These are phyloP conservation scores for Arachis monticola DNA, from an alignment of 331 rosid genomes.

Conservation along the genomic window DNA sequence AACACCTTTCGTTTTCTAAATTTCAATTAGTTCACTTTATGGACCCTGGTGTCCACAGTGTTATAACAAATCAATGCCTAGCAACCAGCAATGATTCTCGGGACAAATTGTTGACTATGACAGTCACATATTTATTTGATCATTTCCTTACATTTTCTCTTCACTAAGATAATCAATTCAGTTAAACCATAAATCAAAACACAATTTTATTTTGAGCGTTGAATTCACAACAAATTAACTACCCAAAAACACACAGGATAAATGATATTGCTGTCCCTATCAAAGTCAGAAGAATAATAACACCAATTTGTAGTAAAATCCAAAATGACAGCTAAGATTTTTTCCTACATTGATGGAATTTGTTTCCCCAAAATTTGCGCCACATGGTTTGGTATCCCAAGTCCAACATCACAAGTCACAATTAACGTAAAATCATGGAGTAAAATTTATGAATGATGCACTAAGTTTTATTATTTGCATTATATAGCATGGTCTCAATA, in stretches of 20 bases:
- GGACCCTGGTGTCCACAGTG: background rate
- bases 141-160: too few species aligned
- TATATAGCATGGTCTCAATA: too few species aligned
- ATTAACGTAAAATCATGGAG: background rate
- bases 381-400: conserved; percentile 45
- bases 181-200: background rate
- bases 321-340: conserved; percentile 49
- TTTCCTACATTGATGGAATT: conserved; percentile 39
- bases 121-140: conserved; percentile 11
- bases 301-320: conserved; percentile 36
- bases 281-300: conserved; percentile 40
- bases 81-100: conserved; percentile 25
- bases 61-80: background rate
- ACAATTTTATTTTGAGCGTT: background rate
- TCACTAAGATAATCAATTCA: too few species aligned
- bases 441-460: background rate
- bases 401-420: background rate
- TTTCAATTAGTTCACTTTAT: background rate
- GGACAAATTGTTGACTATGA: conserved; percentile 13
- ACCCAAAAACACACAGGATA: background rate
- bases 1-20: conserved; percentile 11
- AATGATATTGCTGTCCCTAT: background rate
- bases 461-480: background rate
- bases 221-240: conserved; percentile 5
- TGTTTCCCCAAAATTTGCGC: conserved; percentile 61